Conservation (phyloP, 164 flowering plant genomes). For the Tetracentron sinense region DNA sequence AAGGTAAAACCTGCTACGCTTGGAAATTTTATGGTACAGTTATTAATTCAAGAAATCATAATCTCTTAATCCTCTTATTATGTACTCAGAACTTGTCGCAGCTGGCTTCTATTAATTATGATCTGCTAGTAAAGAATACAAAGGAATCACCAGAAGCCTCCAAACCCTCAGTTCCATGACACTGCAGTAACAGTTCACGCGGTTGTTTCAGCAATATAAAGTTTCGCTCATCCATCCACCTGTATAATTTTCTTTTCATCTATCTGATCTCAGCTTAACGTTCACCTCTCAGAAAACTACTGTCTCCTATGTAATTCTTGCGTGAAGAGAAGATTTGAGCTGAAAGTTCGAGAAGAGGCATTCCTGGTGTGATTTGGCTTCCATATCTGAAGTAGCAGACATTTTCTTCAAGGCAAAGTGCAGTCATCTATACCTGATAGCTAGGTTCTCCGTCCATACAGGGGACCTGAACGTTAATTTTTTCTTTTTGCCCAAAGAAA, state of each 20-base stretch:
- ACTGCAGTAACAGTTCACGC: neutral
- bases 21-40: neutral
- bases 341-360: neutral
- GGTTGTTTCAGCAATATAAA: neutral
- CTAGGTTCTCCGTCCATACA: too few species aligned
- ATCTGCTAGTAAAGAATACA: conserved; percentile 53
- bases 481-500: too few species aligned
- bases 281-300: conserved; percentile 6
- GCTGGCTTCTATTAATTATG: conserved; percentile 94
- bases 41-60: neutral
- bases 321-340: neutral
- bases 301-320: neutral
- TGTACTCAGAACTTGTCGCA: conserved; percentile 85
- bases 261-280: neutral
- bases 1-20: conserved; percentile 52
- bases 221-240: neutral
- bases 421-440: neutral
- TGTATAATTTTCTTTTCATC: neutral
- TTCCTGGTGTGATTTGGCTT: neutral
- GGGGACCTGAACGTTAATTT: too few species aligned
- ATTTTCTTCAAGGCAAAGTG: neutral
- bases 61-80: conserved; percentile 8
- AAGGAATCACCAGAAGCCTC: conserved; percentile 50
- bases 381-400: neutral
- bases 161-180: conserved; percentile 35